These are phyloP conservation scores for Monosporozyma siamensis DNA, from an alignment of 805 yeast species.

Conservation along the genomic window DNA sequence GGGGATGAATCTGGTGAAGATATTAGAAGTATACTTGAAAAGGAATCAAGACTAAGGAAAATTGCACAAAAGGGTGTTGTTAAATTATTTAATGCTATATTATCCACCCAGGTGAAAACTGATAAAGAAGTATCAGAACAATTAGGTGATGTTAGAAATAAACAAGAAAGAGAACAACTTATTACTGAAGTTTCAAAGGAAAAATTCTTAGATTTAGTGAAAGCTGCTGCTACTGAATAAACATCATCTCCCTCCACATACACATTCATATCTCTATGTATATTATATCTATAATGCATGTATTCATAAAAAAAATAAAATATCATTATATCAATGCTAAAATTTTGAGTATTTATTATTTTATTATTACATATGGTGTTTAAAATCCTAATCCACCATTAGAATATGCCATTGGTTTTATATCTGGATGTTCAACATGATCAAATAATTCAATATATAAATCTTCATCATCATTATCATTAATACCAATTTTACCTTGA, in stretches of 20 bases:
- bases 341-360: no score
- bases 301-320: background rate
- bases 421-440: slow-evolving; percentile 83
- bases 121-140: slow-evolving; percentile 41
- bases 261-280: no score
- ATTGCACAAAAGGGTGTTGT: slow-evolving; percentile 86
- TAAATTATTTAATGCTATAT: slow-evolving; percentile 71
- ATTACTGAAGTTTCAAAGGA: slow-evolving; percentile 80
- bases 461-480: slow-evolving; percentile 37
- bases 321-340: no score
- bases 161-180: slow-evolving; percentile 43
- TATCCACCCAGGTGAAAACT: slow-evolving; percentile 64
- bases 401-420: slow-evolving; percentile 92
- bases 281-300: slow-evolving; percentile 2
- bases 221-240: slow-evolving; percentile 47
- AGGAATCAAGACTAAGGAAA: slow-evolving; percentile 62
- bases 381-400: slow-evolving; percentile 36
- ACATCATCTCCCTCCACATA: no score
- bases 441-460: slow-evolving; percentile 53
- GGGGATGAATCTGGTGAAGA: slow-evolving; percentile 33
- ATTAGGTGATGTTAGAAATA: slow-evolving; percentile 33
- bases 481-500: slow-evolving; percentile 31
- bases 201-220: slow-evolving; percentile 78
- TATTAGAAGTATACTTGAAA: slow-evolving; percentile 49
- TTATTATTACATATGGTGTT: no score